Evolutionary conservation across 495 filamentous ascomycete species (phyloP).

Genomic region (Penicillium atrosanguineum): DNA sequence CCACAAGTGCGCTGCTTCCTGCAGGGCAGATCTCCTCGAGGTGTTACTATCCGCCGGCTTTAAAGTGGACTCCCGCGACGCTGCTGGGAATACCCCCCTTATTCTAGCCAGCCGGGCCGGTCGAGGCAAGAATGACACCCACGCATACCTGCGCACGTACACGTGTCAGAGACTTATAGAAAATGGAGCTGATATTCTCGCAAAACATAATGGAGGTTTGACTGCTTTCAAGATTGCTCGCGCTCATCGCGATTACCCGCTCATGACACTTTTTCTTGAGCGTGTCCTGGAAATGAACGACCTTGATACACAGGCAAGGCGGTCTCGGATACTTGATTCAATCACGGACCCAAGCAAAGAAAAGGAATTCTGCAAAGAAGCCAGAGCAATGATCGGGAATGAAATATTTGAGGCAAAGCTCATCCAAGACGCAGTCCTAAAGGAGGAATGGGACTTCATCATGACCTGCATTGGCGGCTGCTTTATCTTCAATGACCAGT

Average conservation of each 20-base stretch:
- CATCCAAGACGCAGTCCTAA: background rate
- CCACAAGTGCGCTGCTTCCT: background rate
- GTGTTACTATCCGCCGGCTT: constrained; percentile 2
- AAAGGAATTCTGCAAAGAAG: background rate
- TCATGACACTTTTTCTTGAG: constrained; percentile 11
- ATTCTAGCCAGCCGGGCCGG: constrained; percentile 3
- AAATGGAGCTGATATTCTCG: constrained; percentile 1
- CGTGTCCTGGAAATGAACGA: background rate
- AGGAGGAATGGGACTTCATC: constrained; percentile 14
- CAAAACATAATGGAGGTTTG: background rate
- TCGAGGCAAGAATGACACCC: background rate
- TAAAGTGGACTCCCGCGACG: background rate
- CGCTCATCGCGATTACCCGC: constrained; percentile 3
- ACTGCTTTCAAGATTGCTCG: constrained; percentile 3
- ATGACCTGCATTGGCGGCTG: constrained; percentile 11
- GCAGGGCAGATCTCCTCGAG: constrained; percentile 4
- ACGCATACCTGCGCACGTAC: constrained; percentile 1
- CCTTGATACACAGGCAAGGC: background rate
- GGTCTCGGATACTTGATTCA: constrained; percentile 1
- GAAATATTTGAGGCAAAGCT: constrained; percentile 1
- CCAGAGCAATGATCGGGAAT: constrained; percentile 2
- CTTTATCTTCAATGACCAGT: constrained; percentile 2
- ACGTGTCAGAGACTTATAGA: constrained; percentile 7
- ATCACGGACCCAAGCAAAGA: background rate
- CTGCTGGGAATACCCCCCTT: constrained; percentile 5